phyloP scores from a whole-genome alignment of 805 yeast species.

The Candida multigemmis region DNA sequence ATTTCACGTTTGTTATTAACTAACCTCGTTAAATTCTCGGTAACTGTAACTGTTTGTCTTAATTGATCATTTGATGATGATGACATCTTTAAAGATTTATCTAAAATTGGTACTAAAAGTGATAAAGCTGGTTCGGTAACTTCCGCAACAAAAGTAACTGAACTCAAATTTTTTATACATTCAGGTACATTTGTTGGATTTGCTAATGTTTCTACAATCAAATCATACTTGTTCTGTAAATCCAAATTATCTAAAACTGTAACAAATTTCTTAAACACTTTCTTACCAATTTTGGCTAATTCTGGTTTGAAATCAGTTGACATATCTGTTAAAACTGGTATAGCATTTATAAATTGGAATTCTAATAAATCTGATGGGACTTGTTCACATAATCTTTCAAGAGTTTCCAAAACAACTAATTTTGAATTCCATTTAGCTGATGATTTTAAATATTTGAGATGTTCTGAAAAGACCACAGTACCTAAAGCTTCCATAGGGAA shows the following conservation, averaged over 20 bases:
- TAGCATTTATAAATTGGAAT: slow-evolving; percentile 63
- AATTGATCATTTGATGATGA: slow-evolving; percentile 92
- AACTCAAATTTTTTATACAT: slow-evolving; percentile 80
- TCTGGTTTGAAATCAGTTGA: slow-evolving; percentile 97
- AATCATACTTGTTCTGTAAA: slow-evolving; percentile 73
- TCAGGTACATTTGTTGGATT: slow-evolving; percentile 84
- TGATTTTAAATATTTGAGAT: slow-evolving; percentile 57
- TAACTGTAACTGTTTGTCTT: slow-evolving; percentile 92
- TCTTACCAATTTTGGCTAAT: slow-evolving; percentile 75
- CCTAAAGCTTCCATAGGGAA: slow-evolving; percentile 75
- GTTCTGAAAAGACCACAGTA: slow-evolving; percentile 53
- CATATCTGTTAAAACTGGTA: slow-evolving; percentile 81
- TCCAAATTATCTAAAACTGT: slow-evolving; percentile 87
- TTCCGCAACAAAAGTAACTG: slow-evolving; percentile 96
- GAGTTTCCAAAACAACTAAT: slow-evolving; percentile 61
- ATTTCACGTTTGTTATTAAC: slow-evolving; percentile 92
- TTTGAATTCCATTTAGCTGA: slow-evolving; percentile 94
- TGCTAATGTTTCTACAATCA: slow-evolving; percentile 79
- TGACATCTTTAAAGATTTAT: slow-evolving; percentile 77
- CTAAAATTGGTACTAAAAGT: slow-evolving; percentile 83
- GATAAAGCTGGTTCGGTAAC: slow-evolving; percentile 95
- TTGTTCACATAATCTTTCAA: slow-evolving; percentile 70
- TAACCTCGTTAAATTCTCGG: slow-evolving; percentile 90
- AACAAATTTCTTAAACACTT: slow-evolving; percentile 62
- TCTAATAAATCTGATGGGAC: slow-evolving; percentile 83